Conservation (phyloP, 2,329 filamentous ascomycete genomes). For the Xylaria sp. region DNA sequence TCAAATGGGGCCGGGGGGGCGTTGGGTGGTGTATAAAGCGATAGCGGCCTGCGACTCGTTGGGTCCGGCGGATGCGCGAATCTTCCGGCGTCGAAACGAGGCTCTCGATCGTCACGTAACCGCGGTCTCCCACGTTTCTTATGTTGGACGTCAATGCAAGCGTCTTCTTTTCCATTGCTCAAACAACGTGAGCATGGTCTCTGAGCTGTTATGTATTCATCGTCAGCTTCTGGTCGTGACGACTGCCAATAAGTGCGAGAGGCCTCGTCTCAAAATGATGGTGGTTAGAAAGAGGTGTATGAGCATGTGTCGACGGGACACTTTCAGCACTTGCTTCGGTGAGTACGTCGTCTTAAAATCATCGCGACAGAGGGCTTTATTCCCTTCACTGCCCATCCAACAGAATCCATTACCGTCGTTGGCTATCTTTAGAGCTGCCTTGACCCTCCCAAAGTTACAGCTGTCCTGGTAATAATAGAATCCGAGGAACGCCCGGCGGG, state of each 20-base stretch:
- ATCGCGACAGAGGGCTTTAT: neutral
- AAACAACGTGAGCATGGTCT: slow-evolving; percentile 82
- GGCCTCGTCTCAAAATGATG: neutral
- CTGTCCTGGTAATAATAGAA: neutral
- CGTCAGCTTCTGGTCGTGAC: slow-evolving; percentile 48
- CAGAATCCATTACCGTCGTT: neutral
- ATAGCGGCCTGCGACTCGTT: slow-evolving; percentile 60
- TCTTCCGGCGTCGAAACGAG: slow-evolving; percentile 64
- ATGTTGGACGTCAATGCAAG: slow-evolving; percentile 84
- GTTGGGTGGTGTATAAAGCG: slow-evolving; percentile 60
- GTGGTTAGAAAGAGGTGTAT: neutral
- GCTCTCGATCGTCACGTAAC: slow-evolving; percentile 75
- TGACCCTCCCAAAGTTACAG: neutral
- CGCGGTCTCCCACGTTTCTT: slow-evolving; percentile 85
- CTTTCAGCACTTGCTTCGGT: slow-evolving; percentile 33
- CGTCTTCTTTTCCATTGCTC: slow-evolving; percentile 81
- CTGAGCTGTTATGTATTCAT: slow-evolving; percentile 63
- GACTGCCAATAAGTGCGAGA: slow-evolving; percentile 1
- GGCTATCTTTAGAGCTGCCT: neutral
- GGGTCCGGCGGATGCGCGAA: slow-evolving; percentile 59
- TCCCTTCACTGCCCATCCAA: neutral
- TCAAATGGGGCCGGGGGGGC: slow-evolving; percentile 58
- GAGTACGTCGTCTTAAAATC: neutral
- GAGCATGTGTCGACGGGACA: neutral
- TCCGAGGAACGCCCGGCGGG: neutral